Evolutionary conservation across 2,329 filamentous ascomycete genomes (phyloP).

Genomic region (Ilyonectria mors-panacis): DNA sequence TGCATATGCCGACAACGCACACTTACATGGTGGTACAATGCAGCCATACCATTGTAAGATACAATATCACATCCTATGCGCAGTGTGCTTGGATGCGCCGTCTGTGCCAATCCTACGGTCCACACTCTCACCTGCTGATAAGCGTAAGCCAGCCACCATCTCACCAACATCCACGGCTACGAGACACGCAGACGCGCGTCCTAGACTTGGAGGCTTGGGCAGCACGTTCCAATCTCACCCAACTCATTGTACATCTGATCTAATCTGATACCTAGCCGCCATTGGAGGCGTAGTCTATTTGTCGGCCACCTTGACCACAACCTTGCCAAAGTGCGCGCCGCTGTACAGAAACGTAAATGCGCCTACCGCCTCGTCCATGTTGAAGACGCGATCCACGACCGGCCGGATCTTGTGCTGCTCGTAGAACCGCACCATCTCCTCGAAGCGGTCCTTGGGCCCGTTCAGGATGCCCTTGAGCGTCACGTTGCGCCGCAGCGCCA

Average conservation of each 20-base stretch:
- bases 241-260: conserved; percentile 16
- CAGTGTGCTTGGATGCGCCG: too few species aligned
- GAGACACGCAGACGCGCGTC: conserved; percentile 7
- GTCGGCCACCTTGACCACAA: conserved; percentile 61
- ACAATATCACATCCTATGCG: too few species aligned
- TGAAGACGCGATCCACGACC: conserved; percentile 64
- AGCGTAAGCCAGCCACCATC: neutral
- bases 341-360: conserved; percentile 68
- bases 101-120: too few species aligned
- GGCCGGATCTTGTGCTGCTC: conserved; percentile 61
- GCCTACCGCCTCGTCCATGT: conserved; percentile 61
- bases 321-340: conserved; percentile 71
- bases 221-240: neutral
- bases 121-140: too few species aligned
- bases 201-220: too few species aligned
- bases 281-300: conserved; percentile 33
- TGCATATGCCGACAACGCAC: neutral
- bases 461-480: conserved; percentile 72
- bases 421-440: conserved; percentile 68
- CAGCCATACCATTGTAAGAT: too few species aligned
- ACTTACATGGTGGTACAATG: too few species aligned
- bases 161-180: neutral
- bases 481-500: conserved; percentile 62
- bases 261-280: neutral
- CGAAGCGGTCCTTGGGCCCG: conserved; percentile 68